These are phyloP conservation scores for Volvox reticuliferus DNA, from an alignment of 139 green algal species.

Conservation along the genomic window DNA sequence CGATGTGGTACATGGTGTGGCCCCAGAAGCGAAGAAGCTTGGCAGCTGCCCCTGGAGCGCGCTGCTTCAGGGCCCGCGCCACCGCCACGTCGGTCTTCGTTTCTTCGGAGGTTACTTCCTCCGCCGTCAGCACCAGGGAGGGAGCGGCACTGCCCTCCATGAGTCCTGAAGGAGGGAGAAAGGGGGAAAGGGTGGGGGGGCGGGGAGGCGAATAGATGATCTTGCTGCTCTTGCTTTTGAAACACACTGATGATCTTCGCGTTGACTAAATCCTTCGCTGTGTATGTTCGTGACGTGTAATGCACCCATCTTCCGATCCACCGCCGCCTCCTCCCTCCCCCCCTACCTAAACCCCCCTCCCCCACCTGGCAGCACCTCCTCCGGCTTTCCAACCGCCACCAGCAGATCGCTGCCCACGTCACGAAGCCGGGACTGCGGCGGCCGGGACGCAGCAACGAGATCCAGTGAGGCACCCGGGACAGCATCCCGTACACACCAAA, in stretches of 20 bases:
- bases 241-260: no score
- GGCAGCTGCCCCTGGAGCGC: not conserved
- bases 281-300: no score
- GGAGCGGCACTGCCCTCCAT: not conserved
- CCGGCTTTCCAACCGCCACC: slow-evolving; percentile 81
- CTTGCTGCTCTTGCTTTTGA: not conserved
- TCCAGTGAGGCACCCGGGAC: no score
- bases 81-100: slow-evolving; percentile 71
- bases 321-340: no score
- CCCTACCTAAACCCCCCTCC: not conserved
- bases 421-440: slow-evolving; percentile 48
- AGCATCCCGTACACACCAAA: no score
- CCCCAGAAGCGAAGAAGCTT: slow-evolving; percentile 79
- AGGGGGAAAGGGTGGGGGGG: not conserved
- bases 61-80: slow-evolving; percentile 29
- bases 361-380: slow-evolving; percentile 80
- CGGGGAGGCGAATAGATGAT: not conserved
- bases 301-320: not conserved
- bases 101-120: slow-evolving; percentile 89
- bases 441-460: not conserved
- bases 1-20: slow-evolving; percentile 89
- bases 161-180: slow-evolving; percentile 8
- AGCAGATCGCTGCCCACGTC: slow-evolving; percentile 81
- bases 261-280: no score
- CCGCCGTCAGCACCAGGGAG: slow-evolving; percentile 75